A percentile compares a stretch with the other conserved stretches of the same genome.
These are phyloP conservation scores for Phytopythium helicoides DNA, from an alignment of 352 stramenopile genomes.

Conservation along the genomic window DNA sequence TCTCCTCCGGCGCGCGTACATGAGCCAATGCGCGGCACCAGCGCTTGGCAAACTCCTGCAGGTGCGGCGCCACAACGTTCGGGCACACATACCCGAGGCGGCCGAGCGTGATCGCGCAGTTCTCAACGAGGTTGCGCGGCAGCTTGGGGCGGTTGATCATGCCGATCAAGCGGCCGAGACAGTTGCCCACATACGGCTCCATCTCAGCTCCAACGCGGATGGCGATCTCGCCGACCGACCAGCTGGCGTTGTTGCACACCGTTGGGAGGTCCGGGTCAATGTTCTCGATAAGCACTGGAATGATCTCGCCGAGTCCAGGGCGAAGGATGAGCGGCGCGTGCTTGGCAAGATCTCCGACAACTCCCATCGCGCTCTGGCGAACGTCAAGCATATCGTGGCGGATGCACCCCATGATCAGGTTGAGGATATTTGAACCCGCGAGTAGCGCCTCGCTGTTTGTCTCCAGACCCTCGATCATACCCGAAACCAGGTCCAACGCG, in stretches of 20 bases:
- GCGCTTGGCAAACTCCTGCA: slow-evolving; percentile 86
- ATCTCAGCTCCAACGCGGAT: slow-evolving; percentile 84
- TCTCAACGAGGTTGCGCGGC: slow-evolving; percentile 86
- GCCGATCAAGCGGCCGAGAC: slow-evolving; percentile 62
- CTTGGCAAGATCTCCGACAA: slow-evolving; percentile 89
- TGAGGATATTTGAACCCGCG: slow-evolving; percentile 81
- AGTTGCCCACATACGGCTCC: slow-evolving; percentile 75
- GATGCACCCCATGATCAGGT: slow-evolving; percentile 85
- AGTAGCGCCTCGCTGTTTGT: slow-evolving; percentile 76
- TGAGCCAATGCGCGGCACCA: slow-evolving; percentile 88
- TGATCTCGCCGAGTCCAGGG: slow-evolving; percentile 68
- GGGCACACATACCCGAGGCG: slow-evolving; percentile 86
- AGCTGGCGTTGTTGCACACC: slow-evolving; percentile 93
- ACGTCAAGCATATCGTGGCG: slow-evolving; percentile 87
- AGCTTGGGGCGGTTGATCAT: slow-evolving; percentile 90
- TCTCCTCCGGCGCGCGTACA: slow-evolving; percentile 81
- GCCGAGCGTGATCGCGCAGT: slow-evolving; percentile 89
- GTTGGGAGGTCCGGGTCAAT: slow-evolving; percentile 85
- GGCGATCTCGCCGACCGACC: slow-evolving; percentile 89
- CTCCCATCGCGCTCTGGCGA: slow-evolving; percentile 86
- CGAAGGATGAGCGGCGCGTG: slow-evolving; percentile 66
- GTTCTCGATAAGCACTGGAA: slow-evolving; percentile 87
- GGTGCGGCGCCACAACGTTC: slow-evolving; percentile 69
- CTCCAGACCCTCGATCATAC: slow-evolving; percentile 86
- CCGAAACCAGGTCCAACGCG: slow-evolving; percentile 86